Evolutionary conservation across 768 basidiomycete species (phyloP).

Genomic region (Paxillus ammoniavirescens): DNA sequence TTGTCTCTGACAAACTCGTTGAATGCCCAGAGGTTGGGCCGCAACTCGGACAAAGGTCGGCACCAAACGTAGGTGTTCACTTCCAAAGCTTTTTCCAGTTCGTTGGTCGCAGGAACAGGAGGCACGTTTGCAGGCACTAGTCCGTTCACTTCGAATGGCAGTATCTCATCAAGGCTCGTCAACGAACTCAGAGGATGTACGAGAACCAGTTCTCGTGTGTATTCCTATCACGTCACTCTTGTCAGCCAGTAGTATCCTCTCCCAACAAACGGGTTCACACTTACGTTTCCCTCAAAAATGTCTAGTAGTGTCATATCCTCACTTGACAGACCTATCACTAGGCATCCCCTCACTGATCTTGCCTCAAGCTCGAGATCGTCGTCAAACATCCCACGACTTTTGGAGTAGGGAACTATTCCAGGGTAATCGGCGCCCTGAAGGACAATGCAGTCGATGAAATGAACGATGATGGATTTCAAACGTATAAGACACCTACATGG

Average conservation of each 20-base stretch:
- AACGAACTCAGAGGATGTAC: constrained; percentile 56
- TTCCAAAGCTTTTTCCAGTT: constrained; percentile 37
- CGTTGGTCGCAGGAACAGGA: constrained; percentile 36
- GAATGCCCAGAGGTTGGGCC: constrained; percentile 73
- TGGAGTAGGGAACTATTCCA: constrained; percentile 63
- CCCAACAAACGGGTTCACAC: constrained; percentile 18
- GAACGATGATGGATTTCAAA: background rate
- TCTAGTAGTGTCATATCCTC: constrained; percentile 71
- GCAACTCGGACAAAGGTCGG: constrained; percentile 40
- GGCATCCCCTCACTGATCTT: constrained; percentile 69
- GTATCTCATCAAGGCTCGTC: constrained; percentile 27
- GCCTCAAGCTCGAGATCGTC: constrained; percentile 59
- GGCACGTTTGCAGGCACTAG: constrained; percentile 45
- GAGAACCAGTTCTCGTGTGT: constrained; percentile 50
- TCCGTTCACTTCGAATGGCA: constrained; percentile 22
- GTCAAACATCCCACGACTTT: constrained; percentile 46
- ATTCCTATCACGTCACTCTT: constrained; percentile 57
- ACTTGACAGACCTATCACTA: constrained; percentile 70
- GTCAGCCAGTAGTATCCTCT: background rate
- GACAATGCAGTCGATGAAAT: constrained; percentile 1
- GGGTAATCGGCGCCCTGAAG: constrained; percentile 75
- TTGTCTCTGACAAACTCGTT: constrained; percentile 76
- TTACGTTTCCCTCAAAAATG: constrained; percentile 76
- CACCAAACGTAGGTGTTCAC: constrained; percentile 77
- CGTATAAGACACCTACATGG: constrained; percentile 39